Percentiles rank a stretch among this genome's conserved stretches.
These are phyloP conservation scores for Nepenthes alata DNA, from an alignment of 179 eudicot genomes.

Conservation along the genomic window DNA sequence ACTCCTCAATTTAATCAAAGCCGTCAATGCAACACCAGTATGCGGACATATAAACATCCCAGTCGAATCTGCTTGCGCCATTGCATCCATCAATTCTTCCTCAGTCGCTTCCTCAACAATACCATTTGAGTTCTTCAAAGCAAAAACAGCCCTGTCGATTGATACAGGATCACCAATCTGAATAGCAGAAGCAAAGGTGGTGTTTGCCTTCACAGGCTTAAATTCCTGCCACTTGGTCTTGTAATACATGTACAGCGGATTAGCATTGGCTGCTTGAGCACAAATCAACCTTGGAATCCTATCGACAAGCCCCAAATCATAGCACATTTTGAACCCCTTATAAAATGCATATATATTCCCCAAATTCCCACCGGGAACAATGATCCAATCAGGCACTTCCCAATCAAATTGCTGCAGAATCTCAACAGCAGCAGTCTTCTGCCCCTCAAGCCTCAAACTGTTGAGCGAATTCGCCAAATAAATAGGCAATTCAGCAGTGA, in stretches of 20 bases:
- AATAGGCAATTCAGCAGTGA: conserved; percentile 68
- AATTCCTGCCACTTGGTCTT: conserved; percentile 71
- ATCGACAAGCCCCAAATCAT: conserved; percentile 67
- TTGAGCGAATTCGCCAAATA: conserved; percentile 77
- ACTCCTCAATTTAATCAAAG: conserved; percentile 53
- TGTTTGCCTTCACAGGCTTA: conserved; percentile 43
- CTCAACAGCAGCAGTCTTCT: conserved; percentile 78
- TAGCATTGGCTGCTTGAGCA: conserved; percentile 84
- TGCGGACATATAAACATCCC: conserved; percentile 97
- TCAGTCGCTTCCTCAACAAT: conserved; percentile 93
- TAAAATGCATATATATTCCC: conserved; percentile 87
- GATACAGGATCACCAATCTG: conserved; percentile 92
- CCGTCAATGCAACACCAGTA: conserved; percentile 79
- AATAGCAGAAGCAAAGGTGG: conserved; percentile 81
- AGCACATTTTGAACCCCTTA: conserved; percentile 87
- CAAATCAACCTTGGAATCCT: conserved; percentile 73
- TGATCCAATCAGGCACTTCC: conserved; percentile 97
- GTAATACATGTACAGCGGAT: conserved; percentile 61
- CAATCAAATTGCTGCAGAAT: conserved; percentile 87
- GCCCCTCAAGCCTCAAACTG: conserved; percentile 82
- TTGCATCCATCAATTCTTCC: conserved; percentile 91
- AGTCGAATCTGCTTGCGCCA: conserved; percentile 83
- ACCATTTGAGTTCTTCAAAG: conserved; percentile 56
- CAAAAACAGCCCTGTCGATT: conserved; percentile 71
- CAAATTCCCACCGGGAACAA: conserved; percentile 86